Conservation (phyloP, 345 rosid species). For the Salix brachista region DNA sequence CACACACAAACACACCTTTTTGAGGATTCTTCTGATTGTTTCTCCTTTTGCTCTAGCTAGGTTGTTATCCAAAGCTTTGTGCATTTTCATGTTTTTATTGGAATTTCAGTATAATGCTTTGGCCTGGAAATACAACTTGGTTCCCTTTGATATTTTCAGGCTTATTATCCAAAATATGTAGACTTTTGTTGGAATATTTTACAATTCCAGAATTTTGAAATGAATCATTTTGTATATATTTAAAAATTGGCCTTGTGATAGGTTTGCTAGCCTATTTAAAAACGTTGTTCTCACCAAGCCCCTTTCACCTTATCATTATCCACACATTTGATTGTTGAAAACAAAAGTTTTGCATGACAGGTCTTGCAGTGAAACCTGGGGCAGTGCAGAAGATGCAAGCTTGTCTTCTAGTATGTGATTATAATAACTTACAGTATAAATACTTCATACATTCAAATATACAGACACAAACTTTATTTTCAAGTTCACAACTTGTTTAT, state of each 20-base stretch:
- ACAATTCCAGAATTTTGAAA: not conserved
- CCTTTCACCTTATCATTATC: constrained; percentile 1
- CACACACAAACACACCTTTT: too few relatives aligned
- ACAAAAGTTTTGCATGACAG: constrained; percentile 34
- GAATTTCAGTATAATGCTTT: too few relatives aligned
- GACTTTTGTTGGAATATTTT: not conserved
- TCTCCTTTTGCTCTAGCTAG: not conserved
- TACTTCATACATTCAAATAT: not conserved
- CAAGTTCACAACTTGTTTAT: constrained; percentile 9
- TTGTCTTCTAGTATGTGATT: constrained; percentile 43
- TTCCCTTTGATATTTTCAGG: not conserved
- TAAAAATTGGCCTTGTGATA: not conserved
- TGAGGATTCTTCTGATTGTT: not conserved
- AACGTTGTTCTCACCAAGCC: not conserved
- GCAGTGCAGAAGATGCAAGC: constrained; percentile 67
- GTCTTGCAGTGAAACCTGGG: constrained; percentile 84
- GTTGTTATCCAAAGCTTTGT: too few relatives aligned
- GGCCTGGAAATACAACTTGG: not conserved
- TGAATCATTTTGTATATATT: not conserved
- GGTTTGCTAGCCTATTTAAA: not conserved
- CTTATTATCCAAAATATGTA: not conserved
- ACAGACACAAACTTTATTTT: not conserved
- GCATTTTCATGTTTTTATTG: too few relatives aligned
- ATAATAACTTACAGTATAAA: not conserved
- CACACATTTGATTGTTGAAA: not conserved